phyloP scores from a whole-genome alignment of 2,329 filamentous ascomycete genomes.

The Nemania serpens region DNA sequence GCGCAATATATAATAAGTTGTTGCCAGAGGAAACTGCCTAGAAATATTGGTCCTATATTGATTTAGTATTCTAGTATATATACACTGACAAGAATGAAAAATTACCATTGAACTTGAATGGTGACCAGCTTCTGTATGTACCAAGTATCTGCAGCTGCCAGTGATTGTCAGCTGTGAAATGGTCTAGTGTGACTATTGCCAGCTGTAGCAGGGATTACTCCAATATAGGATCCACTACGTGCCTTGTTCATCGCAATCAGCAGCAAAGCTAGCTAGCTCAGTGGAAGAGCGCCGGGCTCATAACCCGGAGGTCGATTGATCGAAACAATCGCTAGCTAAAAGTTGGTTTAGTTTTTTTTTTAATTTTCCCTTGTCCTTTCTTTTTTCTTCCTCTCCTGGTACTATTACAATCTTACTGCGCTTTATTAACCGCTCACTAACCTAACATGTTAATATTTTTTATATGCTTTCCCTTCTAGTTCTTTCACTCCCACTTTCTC shows the following conservation, averaged over 20 bases:
- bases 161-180: not conserved
- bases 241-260: not conserved
- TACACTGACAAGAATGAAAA: too few relatives aligned
- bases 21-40: too few relatives aligned
- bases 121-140: too few relatives aligned
- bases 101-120: too few relatives aligned
- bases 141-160: too few relatives aligned
- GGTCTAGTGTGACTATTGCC: not conserved
- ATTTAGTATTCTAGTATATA: too few relatives aligned
- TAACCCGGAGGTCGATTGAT: conserved; percentile 44
- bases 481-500: not conserved
- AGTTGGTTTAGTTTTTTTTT: conserved; percentile 7
- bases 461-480: too few relatives aligned
- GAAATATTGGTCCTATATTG: too few relatives aligned
- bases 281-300: conserved; percentile 44
- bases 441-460: too few relatives aligned
- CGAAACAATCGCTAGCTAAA: conserved; percentile 42
- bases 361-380: not conserved
- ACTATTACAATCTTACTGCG: too few relatives aligned
- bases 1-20: not conserved
- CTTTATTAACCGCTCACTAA: too few relatives aligned
- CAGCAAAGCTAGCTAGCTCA: conserved; percentile 33
- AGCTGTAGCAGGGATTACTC: not conserved
- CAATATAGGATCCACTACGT: not conserved
- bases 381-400: not conserved